Evolutionary conservation across 768 basidiomycete genomes (phyloP).

Genomic region (Boletus edulis): DNA sequence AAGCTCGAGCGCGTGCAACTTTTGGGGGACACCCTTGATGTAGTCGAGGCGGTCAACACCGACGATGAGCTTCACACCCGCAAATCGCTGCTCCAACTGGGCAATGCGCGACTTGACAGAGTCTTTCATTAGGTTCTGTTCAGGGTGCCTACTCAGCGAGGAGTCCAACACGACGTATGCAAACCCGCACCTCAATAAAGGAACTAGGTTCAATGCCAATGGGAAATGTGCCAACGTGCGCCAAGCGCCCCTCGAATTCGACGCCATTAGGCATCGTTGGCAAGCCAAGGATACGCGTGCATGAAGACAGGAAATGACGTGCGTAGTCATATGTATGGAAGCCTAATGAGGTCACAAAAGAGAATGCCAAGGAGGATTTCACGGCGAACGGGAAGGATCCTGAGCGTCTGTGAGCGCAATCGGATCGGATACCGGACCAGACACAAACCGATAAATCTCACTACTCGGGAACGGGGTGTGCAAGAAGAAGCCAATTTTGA

Average conservation of each 20-base stretch:
- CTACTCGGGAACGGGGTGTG: slow-evolving; percentile 98
- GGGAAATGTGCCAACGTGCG: slow-evolving; percentile 97
- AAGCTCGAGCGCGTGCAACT: slow-evolving; percentile 92
- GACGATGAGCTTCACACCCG: slow-evolving; percentile 94
- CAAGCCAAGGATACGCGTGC: slow-evolving; percentile 92
- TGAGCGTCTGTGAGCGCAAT: slow-evolving; percentile 29
- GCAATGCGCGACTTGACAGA: slow-evolving; percentile 79
- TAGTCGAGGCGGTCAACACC: slow-evolving; percentile 98
- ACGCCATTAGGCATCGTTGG: slow-evolving; percentile 98
- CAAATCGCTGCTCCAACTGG: slow-evolving; percentile 85
- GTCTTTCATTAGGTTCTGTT: slow-evolving; percentile 73
- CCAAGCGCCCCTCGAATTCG: slow-evolving; percentile 91
- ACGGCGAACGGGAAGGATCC: slow-evolving; percentile 93
- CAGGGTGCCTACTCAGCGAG: not conserved
- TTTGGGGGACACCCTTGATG: slow-evolving; percentile 99
- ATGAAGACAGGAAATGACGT: slow-evolving; percentile 97
- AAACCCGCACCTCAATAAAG: slow-evolving; percentile 68
- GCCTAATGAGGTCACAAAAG: slow-evolving; percentile 94
- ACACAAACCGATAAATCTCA: slow-evolving; percentile 90
- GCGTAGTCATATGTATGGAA: slow-evolving; percentile 99
- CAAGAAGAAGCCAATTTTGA: slow-evolving; percentile 98
- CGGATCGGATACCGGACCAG: slow-evolving; percentile 14
- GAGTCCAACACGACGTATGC: not conserved
- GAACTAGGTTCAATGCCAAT: slow-evolving; percentile 96
- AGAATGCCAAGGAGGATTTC: slow-evolving; percentile 97